phyloP scores from a whole-genome alignment of 345 rosid genomes.

The Eucalyptus grandis region DNA sequence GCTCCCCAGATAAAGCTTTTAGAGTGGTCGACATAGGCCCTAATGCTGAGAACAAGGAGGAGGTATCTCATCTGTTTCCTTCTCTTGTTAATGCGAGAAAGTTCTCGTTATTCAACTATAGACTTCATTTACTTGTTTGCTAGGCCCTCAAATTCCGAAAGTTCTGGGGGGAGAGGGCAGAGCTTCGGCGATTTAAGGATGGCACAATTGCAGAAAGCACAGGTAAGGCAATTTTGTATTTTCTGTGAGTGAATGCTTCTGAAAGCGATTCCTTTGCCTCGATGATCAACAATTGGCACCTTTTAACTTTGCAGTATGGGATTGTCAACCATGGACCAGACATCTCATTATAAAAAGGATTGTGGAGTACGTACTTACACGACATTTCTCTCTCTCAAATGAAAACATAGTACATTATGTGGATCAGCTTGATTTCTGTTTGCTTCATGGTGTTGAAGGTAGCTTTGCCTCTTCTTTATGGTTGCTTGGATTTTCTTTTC shows the following conservation, averaged over 20 bases:
- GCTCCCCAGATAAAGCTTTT: constrained; percentile 63
- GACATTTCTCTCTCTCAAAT: constrained; percentile 53
- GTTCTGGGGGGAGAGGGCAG: constrained; percentile 93
- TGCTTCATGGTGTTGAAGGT: constrained; percentile 67
- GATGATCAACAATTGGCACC: not conserved
- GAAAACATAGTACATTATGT: constrained; percentile 47
- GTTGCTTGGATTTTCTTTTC: not conserved
- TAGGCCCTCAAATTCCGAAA: constrained; percentile 64
- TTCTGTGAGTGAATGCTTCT: not conserved
- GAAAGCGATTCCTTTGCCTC: not conserved
- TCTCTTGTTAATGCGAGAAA: not conserved
- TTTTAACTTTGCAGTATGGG: constrained; percentile 56
- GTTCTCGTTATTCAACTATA: not conserved
- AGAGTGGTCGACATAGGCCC: constrained; percentile 85
- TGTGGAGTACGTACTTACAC: constrained; percentile 41
- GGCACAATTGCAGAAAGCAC: constrained; percentile 93
- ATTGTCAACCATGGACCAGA: constrained; percentile 47
- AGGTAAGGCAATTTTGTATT: constrained; percentile 24
- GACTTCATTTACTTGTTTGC: not conserved
- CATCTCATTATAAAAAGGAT: constrained; percentile 82
- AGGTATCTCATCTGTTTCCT: constrained; percentile 25
- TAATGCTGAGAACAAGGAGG: constrained; percentile 79
- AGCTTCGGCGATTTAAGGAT: constrained; percentile 88
- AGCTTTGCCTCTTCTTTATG: not conserved
- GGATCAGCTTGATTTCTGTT: constrained; percentile 88